Evolutionary conservation across 2,329 filamentous ascomycete genomes (phyloP).

Genomic region (Zasmidium angulare): DNA sequence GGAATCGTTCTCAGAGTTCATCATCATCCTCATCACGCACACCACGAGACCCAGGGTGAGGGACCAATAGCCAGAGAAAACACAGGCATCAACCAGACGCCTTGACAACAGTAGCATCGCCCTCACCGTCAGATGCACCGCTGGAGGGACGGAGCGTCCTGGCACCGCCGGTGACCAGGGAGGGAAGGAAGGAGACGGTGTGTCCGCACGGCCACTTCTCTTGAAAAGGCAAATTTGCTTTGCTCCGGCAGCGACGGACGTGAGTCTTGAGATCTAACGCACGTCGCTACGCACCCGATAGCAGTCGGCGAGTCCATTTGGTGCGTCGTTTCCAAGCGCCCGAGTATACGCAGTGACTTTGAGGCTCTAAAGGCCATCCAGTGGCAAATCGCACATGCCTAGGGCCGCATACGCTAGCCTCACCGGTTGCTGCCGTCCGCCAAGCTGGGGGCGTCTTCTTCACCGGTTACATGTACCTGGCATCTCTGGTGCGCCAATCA

Average conservation of each 20-base stretch:
- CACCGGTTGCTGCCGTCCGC: not conserved
- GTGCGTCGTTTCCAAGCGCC: not conserved
- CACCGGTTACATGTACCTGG: not conserved
- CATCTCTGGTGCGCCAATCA: not conserved
- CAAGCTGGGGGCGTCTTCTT: not conserved
- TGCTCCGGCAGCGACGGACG: not conserved
- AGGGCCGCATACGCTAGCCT: not conserved
- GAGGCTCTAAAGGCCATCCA: not conserved
- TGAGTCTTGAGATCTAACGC: not conserved
- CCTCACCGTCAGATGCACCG: not conserved
- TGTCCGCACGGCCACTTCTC: not conserved
- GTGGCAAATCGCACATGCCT: not conserved
- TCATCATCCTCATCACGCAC: not conserved
- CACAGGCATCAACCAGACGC: not conserved
- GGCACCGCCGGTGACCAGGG: not conserved
- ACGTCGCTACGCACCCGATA: not conserved
- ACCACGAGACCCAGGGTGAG: not conserved
- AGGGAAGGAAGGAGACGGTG: not conserved
- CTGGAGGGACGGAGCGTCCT: not conserved
- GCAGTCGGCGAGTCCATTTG: not conserved
- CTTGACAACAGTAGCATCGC: not conserved
- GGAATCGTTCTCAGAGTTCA: not conserved
- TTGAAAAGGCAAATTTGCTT: not conserved
- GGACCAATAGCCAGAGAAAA: not conserved
- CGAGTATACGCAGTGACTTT: not conserved